phyloP scores from a whole-genome alignment of 257 asterid genomes.

The Solanum etuberosum region DNA sequence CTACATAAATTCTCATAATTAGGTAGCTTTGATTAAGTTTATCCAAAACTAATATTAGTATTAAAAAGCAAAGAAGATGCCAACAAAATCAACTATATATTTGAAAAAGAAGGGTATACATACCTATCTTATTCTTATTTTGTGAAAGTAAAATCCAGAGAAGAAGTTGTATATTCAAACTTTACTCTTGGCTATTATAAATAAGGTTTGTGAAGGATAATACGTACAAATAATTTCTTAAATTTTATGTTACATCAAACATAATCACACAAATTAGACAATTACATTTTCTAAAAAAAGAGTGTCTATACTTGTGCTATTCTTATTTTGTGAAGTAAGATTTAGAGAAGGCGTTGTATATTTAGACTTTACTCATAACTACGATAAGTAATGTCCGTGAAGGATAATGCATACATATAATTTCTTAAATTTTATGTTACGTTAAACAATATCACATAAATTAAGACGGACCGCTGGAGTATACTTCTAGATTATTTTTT shows the following conservation, averaged over 20 bases:
- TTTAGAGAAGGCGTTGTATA: background rate
- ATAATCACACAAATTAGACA: too few species aligned
- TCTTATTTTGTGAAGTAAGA: background rate
- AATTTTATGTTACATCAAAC: too few species aligned
- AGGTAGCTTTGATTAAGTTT: background rate
- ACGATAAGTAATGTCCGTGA: background rate
- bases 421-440: too few species aligned
- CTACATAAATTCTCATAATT: background rate
- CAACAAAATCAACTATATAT: background rate
- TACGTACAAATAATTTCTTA: too few species aligned
- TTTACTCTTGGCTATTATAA: too few species aligned
- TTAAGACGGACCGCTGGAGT: fast-evolving
- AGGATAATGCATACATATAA: too few species aligned
- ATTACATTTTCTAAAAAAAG: too few species aligned
- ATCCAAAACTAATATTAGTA: background rate
- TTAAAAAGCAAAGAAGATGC: background rate
- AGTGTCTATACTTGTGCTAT: too few species aligned
- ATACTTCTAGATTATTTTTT: background rate
- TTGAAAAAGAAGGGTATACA: background rate
- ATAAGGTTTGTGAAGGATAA: too few species aligned
- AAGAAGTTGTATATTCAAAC: fast-evolving
- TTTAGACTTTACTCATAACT: too few species aligned
- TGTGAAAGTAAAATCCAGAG: too few species aligned
- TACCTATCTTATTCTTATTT: too few species aligned
- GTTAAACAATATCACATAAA: background rate